Evolutionary conservation across 768 basidiomycete species (phyloP), one percentile per base, ranked within the genome.

Genomic region (Collybiopsis luxurians): DNA sequence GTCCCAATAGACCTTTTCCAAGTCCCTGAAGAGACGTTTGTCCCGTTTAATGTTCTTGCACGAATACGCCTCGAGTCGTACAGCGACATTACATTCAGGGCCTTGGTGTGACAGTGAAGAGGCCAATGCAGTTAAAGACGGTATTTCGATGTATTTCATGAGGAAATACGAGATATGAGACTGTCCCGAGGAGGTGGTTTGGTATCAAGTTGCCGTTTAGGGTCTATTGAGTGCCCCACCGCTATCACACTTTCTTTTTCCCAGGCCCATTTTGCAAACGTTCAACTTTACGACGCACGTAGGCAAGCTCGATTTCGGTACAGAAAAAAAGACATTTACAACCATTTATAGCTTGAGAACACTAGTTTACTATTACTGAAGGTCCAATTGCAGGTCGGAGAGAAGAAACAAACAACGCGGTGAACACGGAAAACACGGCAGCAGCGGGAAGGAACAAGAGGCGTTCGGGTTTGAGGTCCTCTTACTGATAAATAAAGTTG

Each of bases 1-100:
- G 58, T 84, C 81, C 40, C 79, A 74, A 76, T 98, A 94, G 28
- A 89, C 87, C 64, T 83, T 81, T 70, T 98, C 95, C 75, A 98
- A 87, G 10, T 86, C 79, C 68, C 91, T 93, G 81, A 94, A 94
- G 71, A 98, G 88, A 70, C 90, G 92, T 84, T 95, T 93, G 81
- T 99, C 97, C 66, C 91, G 89, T 64, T 92, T 91, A 72, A 97
- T 89, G 72, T 95, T 89, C 83, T 99, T 99, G 82, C 93, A 95
- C 67, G 90, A 92, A 79, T 98, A 99, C 0, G 93, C 95, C 73
- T 98, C 96, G 71, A 98, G 87, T 62, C 94, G 84, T 44, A 92
- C 93, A 73, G 92, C 87, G 6, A 96, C 92, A 4, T 86, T 82
- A 71, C 92, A 92, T 71, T 95, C 91, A 47, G 89, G 84, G 11